Evolutionary conservation across 75 land plant species (phyloP).

Genomic region (Cupressus sempervirens): DNA sequence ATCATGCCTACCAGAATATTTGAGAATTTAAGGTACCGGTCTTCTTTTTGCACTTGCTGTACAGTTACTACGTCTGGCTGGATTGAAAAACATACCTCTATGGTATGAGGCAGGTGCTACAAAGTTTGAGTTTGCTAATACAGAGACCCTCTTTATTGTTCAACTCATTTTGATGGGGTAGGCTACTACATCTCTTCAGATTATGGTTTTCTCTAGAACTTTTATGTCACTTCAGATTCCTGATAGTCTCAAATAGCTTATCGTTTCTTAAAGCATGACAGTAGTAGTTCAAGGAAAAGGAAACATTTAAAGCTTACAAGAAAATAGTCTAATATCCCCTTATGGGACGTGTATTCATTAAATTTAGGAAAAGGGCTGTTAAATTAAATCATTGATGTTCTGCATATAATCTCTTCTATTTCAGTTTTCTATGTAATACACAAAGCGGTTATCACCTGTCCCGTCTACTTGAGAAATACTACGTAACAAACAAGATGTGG

Average conservation of each 20-base stretch:
- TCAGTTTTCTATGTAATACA: neutral
- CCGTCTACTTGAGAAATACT: neutral
- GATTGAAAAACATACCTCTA: conserved; percentile 59
- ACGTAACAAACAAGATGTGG: neutral
- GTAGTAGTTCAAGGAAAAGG: neutral
- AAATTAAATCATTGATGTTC: neutral
- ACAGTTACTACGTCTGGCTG: conserved; percentile 69
- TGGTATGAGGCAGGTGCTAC: conserved; percentile 94
- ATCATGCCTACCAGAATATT: neutral
- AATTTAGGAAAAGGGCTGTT: neutral
- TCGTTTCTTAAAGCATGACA: neutral
- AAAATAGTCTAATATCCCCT: neutral
- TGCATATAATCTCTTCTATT: neutral
- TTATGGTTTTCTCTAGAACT: neutral
- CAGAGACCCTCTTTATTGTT: conserved; percentile 58
- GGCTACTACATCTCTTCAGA: neutral
- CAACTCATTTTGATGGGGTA: conserved; percentile 91
- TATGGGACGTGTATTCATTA: neutral
- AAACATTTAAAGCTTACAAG: neutral
- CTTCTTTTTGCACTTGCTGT: neutral
- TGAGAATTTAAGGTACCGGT: neutral
- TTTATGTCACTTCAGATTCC: neutral
- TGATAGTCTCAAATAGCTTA: neutral
- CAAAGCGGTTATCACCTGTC: neutral
- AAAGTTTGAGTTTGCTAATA: conserved; percentile 72